Percentiles rank a stretch among this genome's conserved stretches.
Conservation (phyloP, 2,329 filamentous ascomycete genomes). For the Helminthosporium solani region DNA sequence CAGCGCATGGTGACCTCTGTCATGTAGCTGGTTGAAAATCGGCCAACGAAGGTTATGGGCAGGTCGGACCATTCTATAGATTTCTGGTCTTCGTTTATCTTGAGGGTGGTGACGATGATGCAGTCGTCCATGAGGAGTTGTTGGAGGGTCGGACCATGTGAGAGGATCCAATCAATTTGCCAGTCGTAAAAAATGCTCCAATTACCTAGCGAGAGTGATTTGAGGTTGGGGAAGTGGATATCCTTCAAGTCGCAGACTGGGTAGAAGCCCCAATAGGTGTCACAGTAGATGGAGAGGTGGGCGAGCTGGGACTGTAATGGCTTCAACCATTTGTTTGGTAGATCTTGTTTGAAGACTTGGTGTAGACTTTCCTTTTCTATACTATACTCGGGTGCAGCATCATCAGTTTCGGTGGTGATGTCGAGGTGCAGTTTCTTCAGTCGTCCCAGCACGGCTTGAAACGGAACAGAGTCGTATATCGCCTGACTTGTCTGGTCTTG, state of each 20-base stretch:
- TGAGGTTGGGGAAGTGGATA: slow-evolving; percentile 46
- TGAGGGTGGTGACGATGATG: slow-evolving; percentile 29
- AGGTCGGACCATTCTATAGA: slow-evolving; percentile 5
- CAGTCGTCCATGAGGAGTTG: slow-evolving; percentile 50
- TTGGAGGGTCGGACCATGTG: slow-evolving; percentile 41
- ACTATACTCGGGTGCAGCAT: slow-evolving; percentile 12
- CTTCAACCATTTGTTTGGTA: slow-evolving; percentile 21
- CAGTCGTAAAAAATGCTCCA: slow-evolving; percentile 48
- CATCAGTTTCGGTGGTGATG: slow-evolving; percentile 20
- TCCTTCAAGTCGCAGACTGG: slow-evolving; percentile 40
- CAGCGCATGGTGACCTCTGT: slow-evolving; percentile 13
- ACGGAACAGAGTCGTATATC: slow-evolving; percentile 14
- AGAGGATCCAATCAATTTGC: slow-evolving; percentile 51
- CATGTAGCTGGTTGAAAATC: background rate
- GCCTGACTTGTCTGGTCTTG: slow-evolving; percentile 15
- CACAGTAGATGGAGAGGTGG: slow-evolving; percentile 44
- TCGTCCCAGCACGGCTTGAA: slow-evolving; percentile 13
- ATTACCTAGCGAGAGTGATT: slow-evolving; percentile 44
- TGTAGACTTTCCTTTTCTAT: slow-evolving; percentile 12
- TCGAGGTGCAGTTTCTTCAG: slow-evolving; percentile 18
- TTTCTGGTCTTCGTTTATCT: slow-evolving; percentile 4
- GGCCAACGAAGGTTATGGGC: background rate
- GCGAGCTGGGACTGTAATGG: slow-evolving; percentile 22
- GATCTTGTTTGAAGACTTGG: slow-evolving; percentile 18
- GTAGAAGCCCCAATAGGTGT: slow-evolving; percentile 44